These are phyloP conservation scores for Kokia cookei DNA, from an alignment of 441 rosid species.

Conservation along the genomic window DNA sequence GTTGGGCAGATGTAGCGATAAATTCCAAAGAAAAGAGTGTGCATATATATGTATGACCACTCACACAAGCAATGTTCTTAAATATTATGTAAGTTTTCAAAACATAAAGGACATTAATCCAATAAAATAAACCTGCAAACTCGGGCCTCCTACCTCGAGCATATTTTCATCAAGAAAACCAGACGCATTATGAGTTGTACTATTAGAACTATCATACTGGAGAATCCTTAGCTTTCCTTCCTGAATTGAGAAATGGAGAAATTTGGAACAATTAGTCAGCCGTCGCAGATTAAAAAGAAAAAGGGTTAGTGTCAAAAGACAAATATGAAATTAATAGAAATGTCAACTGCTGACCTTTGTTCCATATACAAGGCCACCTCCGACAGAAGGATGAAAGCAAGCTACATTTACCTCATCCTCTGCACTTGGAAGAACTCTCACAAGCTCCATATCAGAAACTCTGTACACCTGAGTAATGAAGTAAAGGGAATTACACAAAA, in stretches of 20 bases:
- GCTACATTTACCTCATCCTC: conserved; percentile 99
- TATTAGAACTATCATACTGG: conserved; percentile 40
- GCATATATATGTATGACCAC: not conserved
- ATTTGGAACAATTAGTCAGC: not conserved
- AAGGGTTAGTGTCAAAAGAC: not conserved
- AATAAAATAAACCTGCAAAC: conserved; percentile 6
- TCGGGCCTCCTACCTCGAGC: conserved; percentile 42
- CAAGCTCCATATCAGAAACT: conserved; percentile 93
- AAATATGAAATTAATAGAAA: not conserved
- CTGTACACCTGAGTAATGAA: conserved; percentile 59
- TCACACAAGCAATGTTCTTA: not conserved
- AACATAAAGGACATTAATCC: not conserved
- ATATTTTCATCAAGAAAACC: conserved; percentile 35
- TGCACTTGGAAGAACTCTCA: conserved; percentile 86
- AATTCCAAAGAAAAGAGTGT: not conserved
- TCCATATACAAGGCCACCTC: conserved; percentile 96
- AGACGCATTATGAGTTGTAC: conserved; percentile 5
- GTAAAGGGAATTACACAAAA: not conserved
- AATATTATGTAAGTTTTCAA: not conserved
- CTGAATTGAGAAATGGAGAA: conserved; percentile 28
- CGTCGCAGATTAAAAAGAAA: not conserved
- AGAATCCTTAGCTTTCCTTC: conserved; percentile 71
- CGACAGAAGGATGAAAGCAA: conserved; percentile 92
- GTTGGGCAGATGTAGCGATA: not conserved
- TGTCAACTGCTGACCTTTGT: conserved; percentile 53